These are phyloP conservation scores for Thermomucor indicae-seudaticae DNA, from an alignment of 371 early-diverging fungal genomes.

Conservation along the genomic window DNA sequence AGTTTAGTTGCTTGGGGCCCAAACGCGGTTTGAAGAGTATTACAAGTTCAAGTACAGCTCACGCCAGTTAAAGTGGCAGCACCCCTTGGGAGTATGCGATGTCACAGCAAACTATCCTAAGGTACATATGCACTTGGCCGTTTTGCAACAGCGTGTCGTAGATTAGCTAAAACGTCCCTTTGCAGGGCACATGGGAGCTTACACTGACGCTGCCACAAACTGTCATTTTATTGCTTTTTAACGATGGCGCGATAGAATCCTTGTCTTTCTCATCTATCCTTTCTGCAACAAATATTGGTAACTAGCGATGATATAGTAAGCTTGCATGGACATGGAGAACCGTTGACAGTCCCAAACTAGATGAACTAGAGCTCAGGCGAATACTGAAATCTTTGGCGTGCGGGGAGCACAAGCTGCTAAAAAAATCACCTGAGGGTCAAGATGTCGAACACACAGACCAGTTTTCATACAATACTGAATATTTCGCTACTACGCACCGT, in stretches of 20 bases:
- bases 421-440: slow-evolving; percentile 53
- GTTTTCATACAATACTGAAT: slow-evolving; percentile 69
- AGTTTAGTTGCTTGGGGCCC: slow-evolving; percentile 41
- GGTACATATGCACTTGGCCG: slow-evolving; percentile 14
- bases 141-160: background rate
- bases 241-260: slow-evolving; percentile 36
- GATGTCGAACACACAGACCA: slow-evolving; percentile 55
- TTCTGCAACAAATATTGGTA: slow-evolving; percentile 60
- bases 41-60: slow-evolving; percentile 75
- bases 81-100: slow-evolving; percentile 74
- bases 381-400: slow-evolving; percentile 83
- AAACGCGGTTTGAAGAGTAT: slow-evolving; percentile 69
- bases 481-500: slow-evolving; percentile 58
- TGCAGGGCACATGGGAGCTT: slow-evolving; percentile 14
- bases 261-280: slow-evolving; percentile 71
- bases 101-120: slow-evolving; percentile 65
- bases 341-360: slow-evolving; percentile 17
- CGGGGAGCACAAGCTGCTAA: slow-evolving; percentile 72
- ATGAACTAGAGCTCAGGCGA: slow-evolving; percentile 70
- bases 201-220: slow-evolving; percentile 76
- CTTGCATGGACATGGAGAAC: background rate
- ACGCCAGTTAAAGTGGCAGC: slow-evolving; percentile 82
- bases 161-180: background rate
- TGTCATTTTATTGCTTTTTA: slow-evolving; percentile 73
- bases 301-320: background rate